These are phyloP conservation scores for Colletotrichum chrysophilum DNA, from an alignment of 2,329 filamentous ascomycete species.

Conservation along the genomic window DNA sequence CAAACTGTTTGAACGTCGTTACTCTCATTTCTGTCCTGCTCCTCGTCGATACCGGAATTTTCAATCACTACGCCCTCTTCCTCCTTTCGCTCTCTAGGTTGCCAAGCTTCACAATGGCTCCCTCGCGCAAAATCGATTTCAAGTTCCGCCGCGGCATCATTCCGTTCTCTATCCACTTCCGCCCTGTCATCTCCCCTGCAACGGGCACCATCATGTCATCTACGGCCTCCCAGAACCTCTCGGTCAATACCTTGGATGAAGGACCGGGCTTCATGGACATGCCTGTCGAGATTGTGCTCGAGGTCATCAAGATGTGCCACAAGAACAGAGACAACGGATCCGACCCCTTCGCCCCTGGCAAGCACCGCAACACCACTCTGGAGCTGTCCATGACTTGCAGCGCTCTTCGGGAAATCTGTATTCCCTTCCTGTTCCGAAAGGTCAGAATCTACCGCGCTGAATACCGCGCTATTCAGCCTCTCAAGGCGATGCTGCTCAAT, in stretches of 20 bases:
- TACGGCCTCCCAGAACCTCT: neutral
- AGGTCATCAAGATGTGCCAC: neutral
- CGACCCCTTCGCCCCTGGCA: neutral
- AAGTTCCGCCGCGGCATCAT: neutral
- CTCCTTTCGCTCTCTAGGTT: neutral
- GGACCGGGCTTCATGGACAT: neutral
- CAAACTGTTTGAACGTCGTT: neutral
- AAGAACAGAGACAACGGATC: neutral
- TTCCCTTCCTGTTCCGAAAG: fast-evolving
- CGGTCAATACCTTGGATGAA: neutral
- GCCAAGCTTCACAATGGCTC: neutral
- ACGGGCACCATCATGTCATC: neutral
- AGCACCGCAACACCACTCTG: neutral
- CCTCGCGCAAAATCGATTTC: neutral
- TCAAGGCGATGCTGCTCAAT: neutral
- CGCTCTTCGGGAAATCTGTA: neutral
- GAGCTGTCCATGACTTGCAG: neutral
- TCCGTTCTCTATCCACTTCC: neutral
- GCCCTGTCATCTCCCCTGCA: neutral
- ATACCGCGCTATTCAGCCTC: neutral
- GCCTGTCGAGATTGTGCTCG: neutral
- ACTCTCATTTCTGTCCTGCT: neutral
- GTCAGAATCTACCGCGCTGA: neutral
- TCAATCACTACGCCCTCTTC: neutral
- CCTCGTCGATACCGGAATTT: neutral